Evolutionary conservation across 1,284 basidiomycete genomes (phyloP).

Genomic region (Fomitopsis palustris): DNA sequence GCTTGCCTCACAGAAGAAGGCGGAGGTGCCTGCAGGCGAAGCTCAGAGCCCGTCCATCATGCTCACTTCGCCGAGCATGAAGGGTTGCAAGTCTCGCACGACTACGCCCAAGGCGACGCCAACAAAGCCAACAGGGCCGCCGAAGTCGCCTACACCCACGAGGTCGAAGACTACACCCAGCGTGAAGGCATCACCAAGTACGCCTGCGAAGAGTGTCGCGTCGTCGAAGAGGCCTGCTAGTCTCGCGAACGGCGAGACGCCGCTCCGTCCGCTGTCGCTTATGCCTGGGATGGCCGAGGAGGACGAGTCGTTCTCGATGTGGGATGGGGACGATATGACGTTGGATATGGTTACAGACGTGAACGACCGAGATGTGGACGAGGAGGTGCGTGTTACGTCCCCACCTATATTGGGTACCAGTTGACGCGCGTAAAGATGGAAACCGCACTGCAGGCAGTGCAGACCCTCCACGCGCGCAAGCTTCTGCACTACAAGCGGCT

Average conservation of each 20-base stretch:
- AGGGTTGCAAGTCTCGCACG: slow-evolving; percentile 4
- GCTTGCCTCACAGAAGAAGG: slow-evolving; percentile 14
- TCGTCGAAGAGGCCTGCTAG: neutral
- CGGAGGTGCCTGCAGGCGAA: slow-evolving; percentile 15
- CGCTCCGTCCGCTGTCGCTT: slow-evolving; percentile 14
- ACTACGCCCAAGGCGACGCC: slow-evolving; percentile 20
- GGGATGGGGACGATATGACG: slow-evolving; percentile 41
- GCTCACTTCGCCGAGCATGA: slow-evolving; percentile 7
- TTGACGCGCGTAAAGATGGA: slow-evolving; percentile 44
- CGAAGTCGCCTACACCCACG: slow-evolving; percentile 1
- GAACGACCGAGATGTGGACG: slow-evolving; percentile 62
- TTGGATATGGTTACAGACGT: slow-evolving; percentile 70
- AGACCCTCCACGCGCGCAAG: slow-evolving; percentile 58
- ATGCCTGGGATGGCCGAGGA: slow-evolving; percentile 13
- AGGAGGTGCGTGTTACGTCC: slow-evolving; percentile 44
- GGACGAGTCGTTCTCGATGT: slow-evolving; percentile 26
- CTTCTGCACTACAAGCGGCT: slow-evolving; percentile 72
- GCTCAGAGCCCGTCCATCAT: slow-evolving; percentile 13
- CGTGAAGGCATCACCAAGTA: slow-evolving; percentile 15
- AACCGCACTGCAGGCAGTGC: slow-evolving; percentile 47
- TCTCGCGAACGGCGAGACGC: slow-evolving; percentile 12
- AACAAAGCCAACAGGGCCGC: slow-evolving; percentile 15
- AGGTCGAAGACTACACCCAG: slow-evolving; percentile 10
- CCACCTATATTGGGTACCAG: neutral
- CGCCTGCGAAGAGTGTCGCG: slow-evolving; percentile 11